phyloP scores from a whole-genome alignment of 495 filamentous ascomycete genomes.

The Tuber borchii region DNA sequence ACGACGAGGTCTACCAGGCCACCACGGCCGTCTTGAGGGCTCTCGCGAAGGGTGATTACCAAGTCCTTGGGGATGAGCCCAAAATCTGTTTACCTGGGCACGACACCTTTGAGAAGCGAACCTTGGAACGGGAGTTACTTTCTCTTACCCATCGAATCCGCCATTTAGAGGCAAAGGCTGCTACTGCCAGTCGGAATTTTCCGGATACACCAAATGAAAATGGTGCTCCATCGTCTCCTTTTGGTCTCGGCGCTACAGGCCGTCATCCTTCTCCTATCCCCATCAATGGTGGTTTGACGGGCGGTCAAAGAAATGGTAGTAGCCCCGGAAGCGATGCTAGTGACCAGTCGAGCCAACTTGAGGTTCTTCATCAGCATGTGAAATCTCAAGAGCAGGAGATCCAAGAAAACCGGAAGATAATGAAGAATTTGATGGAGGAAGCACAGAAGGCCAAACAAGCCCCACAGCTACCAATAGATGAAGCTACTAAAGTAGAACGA shows the following conservation, averaged over 20 bases:
- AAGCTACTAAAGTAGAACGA: slow-evolving; percentile 54
- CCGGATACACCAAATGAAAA: slow-evolving; percentile 42
- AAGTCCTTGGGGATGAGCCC: slow-evolving; percentile 29
- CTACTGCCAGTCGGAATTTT: slow-evolving; percentile 41
- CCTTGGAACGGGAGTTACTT: slow-evolving; percentile 47
- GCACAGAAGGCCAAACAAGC: slow-evolving; percentile 55
- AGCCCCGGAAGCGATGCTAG: slow-evolving; percentile 38
- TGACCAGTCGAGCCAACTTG: slow-evolving; percentile 45
- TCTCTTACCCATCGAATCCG: slow-evolving; percentile 47
- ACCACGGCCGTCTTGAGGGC: slow-evolving; percentile 36
- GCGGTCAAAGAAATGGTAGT: slow-evolving; percentile 35
- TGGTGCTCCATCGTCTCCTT: slow-evolving; percentile 41
- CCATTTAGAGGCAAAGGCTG: slow-evolving; percentile 47
- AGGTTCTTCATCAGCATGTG: slow-evolving; percentile 48
- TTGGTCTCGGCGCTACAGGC: slow-evolving; percentile 36
- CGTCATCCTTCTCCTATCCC: slow-evolving; percentile 40
- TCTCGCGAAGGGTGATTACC: slow-evolving; percentile 39
- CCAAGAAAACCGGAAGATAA: slow-evolving; percentile 39
- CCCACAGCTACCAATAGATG: slow-evolving; percentile 53
- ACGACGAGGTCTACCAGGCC: slow-evolving; percentile 41
- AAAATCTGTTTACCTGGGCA: slow-evolving; percentile 46
- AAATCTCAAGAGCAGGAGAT: slow-evolving; percentile 51
- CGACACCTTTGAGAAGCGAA: slow-evolving; percentile 47
- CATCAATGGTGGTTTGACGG: slow-evolving; percentile 32
- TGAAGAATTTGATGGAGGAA: slow-evolving; percentile 54